A percentile compares a stretch with the other conserved stretches of the same genome.
These are phyloP conservation scores for Ziziphus jujuba DNA, from an alignment of 306 rosid species.

Conservation along the genomic window DNA sequence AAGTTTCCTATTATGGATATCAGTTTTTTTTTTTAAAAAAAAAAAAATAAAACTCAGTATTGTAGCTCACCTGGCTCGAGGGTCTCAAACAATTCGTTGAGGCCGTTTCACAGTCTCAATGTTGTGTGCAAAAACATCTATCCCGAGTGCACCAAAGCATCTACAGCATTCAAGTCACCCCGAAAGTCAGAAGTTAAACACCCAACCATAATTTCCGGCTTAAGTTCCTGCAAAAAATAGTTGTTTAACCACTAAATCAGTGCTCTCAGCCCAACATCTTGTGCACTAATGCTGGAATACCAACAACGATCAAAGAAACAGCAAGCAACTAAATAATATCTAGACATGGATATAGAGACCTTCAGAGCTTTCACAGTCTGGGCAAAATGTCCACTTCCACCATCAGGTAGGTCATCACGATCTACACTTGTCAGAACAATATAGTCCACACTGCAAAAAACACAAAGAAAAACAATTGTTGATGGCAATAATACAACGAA, in stretches of 20 bases:
- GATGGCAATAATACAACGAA: not conserved
- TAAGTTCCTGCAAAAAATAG: slow-evolving; percentile 56
- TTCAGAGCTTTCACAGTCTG: slow-evolving; percentile 86
- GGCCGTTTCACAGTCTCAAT: slow-evolving; percentile 94
- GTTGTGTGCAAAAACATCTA: slow-evolving; percentile 97
- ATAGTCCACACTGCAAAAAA: slow-evolving; percentile 68
- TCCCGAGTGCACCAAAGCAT: slow-evolving; percentile 74
- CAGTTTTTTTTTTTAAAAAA: too few species aligned
- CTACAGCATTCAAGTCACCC: slow-evolving; percentile 79
- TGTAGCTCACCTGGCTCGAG: slow-evolving; percentile 87
- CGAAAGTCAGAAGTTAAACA: slow-evolving; percentile 96
- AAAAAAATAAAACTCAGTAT: slow-evolving; percentile 4
- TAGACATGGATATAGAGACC: slow-evolving; percentile 41
- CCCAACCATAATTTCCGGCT: slow-evolving; percentile 92
- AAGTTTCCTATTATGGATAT: not conserved
- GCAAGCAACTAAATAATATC: slow-evolving; percentile 18
- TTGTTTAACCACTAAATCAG: not conserved
- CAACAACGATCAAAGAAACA: not conserved
- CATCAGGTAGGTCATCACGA: slow-evolving; percentile 98
- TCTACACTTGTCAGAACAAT: slow-evolving; percentile 91
- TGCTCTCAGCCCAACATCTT: not conserved
- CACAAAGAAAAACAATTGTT: slow-evolving; percentile 8
- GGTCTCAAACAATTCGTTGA: slow-evolving; percentile 92
- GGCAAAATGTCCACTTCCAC: slow-evolving; percentile 97
- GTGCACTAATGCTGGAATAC: not conserved